Evolutionary conservation across 2,329 filamentous ascomycete genomes (phyloP), one percentile per base, ranked within the genome.

Genomic region (Aquanectria penicillioides): DNA sequence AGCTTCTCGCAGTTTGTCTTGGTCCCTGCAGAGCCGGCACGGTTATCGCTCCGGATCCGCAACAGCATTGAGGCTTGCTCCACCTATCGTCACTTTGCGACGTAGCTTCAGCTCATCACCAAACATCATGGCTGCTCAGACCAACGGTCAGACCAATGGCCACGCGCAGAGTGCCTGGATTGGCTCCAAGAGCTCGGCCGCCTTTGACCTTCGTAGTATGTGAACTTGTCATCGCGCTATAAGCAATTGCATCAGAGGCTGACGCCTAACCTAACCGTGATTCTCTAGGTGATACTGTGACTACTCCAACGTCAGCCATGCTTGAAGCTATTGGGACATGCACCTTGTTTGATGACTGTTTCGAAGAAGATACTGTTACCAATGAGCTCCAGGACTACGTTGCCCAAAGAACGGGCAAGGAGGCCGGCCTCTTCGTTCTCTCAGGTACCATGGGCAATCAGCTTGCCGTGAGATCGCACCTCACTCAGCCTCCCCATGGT

Each of bases 401-500:
- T 38, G 92, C 93, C 15, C 73, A 83, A 26, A 83, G 96, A 4
- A 86, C 92, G 1, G 87, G 87, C 66, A 93, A 96, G 68, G 89
- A 93, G 69, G 87, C 87, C 7, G 90, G 86, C 0, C 81, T 97
- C 5, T 88, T 97, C 51, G 92, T 97, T 53, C 82, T 96, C 58
- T 95, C 92, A 0, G 94, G 94, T 4, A 97, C 94, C 5, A 97
- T 97, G 93, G 93, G 93, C 34, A 97, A 97, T 77, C 93, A 97
- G 74, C 81, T 97, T 15, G 89, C 90, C 0, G 83, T 97, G 36
- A 87, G 94, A 33, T 84, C 91, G 2, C 90, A 95, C 58, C 83
- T 97, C 12, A 84, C 81, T 1, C 89, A 92, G 59, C 93, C 94
- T 12, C 94, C 94, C 0, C 88, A 97, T 73, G 85, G 86, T 7